Base-by-base conservation (phyloP, 306 rosid genomes). In the Lagenaria siceraria region DNA sequence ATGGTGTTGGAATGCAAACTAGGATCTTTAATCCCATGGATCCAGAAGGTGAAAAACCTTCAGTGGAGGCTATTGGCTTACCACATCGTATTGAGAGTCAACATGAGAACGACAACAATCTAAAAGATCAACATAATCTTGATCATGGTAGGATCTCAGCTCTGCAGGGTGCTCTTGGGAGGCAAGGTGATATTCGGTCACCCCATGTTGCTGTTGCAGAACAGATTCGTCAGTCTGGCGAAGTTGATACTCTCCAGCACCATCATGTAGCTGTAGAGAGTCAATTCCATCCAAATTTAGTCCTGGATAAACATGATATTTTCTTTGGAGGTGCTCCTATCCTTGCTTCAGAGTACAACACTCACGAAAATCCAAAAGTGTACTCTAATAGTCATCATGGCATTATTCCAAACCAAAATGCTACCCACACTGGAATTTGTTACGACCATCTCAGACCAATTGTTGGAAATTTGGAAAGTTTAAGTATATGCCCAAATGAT, bases 391-490 rank as follows among this genome's bases (percentile, higher is more conserved):
- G 86, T 49, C 81, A 51, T 74, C 55, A 79, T 64, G 79, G 83
- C 46, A 31, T 83, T 49, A 73, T 81, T 82, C 75, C 87, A 42
- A 88, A 78, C 33, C 82, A 87, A 56, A 88, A 84, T 80, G 63
- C 66, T 18, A 70, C 75, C 6, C 86, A 81, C 49, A 80, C 83
- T 79, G 78, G 83, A 80, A 76, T 82, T 77, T 78, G 82, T 36
- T 77, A 81, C 59, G 90, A 87, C 63, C 88, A 84, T 62, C 76
- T 80, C 80, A 83, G 88, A 81, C 82, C 87, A 78, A 81, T 82
- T 63, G 91, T 87, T 79, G 92, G 82, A 78, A 87, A 75, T 78
- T 77, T 86, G 86, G 87, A 85, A 63, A 75, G 83, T 74, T 76
- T 83, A 76, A 83, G 84, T 61, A 58, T 78, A 58, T 8, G 35